These are phyloP conservation scores for Ilex aquifolium DNA, from an alignment of 257 asterid species.

Conservation along the genomic window DNA sequence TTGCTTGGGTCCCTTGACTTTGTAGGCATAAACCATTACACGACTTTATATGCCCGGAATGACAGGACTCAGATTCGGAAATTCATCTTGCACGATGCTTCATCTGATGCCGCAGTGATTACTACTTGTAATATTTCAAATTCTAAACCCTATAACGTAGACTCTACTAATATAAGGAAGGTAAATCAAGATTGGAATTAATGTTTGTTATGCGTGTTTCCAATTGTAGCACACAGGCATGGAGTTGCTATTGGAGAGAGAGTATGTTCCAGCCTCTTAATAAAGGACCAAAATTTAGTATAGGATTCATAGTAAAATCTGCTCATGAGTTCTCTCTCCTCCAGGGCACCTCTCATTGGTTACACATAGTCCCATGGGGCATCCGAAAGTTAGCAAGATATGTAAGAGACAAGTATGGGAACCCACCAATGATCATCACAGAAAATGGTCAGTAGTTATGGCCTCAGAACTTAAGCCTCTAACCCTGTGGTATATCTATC, in stretches of 20 bases:
- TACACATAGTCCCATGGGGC: constrained; percentile 85
- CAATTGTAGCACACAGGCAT: constrained; percentile 48
- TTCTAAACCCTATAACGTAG: no score
- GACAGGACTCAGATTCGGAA: constrained; percentile 50
- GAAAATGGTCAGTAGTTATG: constrained; percentile 57
- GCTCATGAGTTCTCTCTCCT: neutral
- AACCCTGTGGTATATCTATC: no score
- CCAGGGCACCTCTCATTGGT: constrained; percentile 77
- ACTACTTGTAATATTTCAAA: constrained; percentile 49
- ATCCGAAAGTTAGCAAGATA: constrained; percentile 58
- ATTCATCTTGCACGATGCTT: constrained; percentile 54
- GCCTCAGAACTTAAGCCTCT: neutral
- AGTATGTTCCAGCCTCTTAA: constrained; percentile 38
- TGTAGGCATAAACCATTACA: constrained; percentile 80
- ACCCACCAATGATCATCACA: constrained; percentile 67
- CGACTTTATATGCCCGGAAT: constrained; percentile 58
- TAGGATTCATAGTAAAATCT: neutral
- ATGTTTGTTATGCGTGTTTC: constrained; percentile 1
- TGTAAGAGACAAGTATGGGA: constrained; percentile 59
- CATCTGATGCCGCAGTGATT: constrained; percentile 64
- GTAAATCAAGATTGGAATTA: constrained; percentile 3
- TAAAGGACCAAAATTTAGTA: neutral
- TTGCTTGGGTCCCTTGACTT: constrained; percentile 74
- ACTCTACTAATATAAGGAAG: neutral
- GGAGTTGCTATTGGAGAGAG: constrained; percentile 74